Base-by-base conservation (phyloP, 78 protist genomes). In the Dictyostelium citrinum region DNA sequence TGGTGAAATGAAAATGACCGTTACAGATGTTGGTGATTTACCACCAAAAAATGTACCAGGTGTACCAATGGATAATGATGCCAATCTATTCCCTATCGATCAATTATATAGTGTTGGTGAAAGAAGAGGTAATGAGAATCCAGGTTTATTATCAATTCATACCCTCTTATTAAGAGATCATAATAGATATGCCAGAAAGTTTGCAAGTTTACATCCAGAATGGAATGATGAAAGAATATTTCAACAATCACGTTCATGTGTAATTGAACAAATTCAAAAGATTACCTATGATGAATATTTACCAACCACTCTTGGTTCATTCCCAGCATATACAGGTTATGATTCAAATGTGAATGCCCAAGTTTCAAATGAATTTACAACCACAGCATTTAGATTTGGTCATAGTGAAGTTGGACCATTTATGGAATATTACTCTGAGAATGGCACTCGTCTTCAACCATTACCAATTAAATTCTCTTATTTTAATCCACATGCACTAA, bases 111-210 rank as follows among this genome's bases (percentile, higher is more conserved):
- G 24, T 61, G 81, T 83, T 1, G 96, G 96, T 22, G 96, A 95
- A 33, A 58, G 70, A 45, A 74, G 96, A 49, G 85, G 91, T 24
- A 95, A 95, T 68, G 96, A 95, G 60, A 95, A 95, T n/a, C 84
- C 92, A 55, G 92, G 91, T 12, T 27, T 95, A 7, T 3, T 77
- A 3, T 5, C 91, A 11, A 51, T 95, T 12, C 96, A 95, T 37
- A 46, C 81, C 0, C 1, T 95, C 0, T 41, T 88, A 1, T 22
- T 95, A 14, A 43, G 96, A 31, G 96, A 95, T 11, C 96, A 95
- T 83, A 95, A 95, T 71, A 10, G 96, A n/a, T 43, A 76, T 64
- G 93, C 90, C 0, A 46, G 55, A 39, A 78, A 81, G 35, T 60
- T 91, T 12, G 41, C 41, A 29, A 31, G 33, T 3, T 24, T 7